These are phyloP conservation scores for Mycena sp. DNA, from an alignment of 1,284 basidiomycete species.

Conservation along the genomic window DNA sequence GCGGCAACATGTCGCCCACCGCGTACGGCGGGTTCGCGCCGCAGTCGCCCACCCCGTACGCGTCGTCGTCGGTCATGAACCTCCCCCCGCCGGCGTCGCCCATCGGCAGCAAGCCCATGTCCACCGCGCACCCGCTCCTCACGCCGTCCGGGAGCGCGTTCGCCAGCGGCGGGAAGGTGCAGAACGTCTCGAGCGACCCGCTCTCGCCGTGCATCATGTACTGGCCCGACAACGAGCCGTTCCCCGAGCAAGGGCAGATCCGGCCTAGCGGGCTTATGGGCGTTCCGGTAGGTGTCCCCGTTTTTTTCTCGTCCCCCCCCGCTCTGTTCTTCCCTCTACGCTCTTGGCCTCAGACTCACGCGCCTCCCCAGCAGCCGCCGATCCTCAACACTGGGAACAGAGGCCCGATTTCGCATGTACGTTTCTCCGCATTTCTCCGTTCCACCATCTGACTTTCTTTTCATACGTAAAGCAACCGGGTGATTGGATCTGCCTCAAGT, in stretches of 20 bases:
- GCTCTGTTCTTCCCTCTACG: constrained; percentile 4
- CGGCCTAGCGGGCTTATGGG: constrained; percentile 73
- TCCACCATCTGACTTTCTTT: constrained; percentile 10
- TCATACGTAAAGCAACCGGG: constrained; percentile 78
- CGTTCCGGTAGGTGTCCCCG: constrained; percentile 56
- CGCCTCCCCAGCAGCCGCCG: constrained; percentile 68
- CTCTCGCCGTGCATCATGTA: constrained; percentile 80
- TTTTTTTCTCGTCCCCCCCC: not conserved
- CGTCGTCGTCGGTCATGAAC: constrained; percentile 7
- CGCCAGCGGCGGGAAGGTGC: constrained; percentile 76
- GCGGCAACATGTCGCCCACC: constrained; percentile 15
- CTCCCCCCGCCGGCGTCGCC: constrained; percentile 20
- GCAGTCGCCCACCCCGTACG: constrained; percentile 4
- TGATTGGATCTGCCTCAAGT: constrained; percentile 89
- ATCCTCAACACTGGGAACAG: constrained; percentile 91
- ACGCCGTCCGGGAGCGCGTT: constrained; percentile 83
- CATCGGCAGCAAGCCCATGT: constrained; percentile 18
- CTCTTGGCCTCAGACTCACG: no score
- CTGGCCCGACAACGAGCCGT: constrained; percentile 86
- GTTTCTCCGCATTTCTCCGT: constrained; percentile 34
- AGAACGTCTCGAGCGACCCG: constrained; percentile 78
- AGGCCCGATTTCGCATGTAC: constrained; percentile 76
- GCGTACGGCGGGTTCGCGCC: constrained; percentile 5
- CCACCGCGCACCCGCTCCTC: constrained; percentile 67
- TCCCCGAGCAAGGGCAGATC: constrained; percentile 73